These are phyloP conservation scores for Erucastrum elatum DNA, from an alignment of 345 rosid species.

Conservation along the genomic window DNA sequence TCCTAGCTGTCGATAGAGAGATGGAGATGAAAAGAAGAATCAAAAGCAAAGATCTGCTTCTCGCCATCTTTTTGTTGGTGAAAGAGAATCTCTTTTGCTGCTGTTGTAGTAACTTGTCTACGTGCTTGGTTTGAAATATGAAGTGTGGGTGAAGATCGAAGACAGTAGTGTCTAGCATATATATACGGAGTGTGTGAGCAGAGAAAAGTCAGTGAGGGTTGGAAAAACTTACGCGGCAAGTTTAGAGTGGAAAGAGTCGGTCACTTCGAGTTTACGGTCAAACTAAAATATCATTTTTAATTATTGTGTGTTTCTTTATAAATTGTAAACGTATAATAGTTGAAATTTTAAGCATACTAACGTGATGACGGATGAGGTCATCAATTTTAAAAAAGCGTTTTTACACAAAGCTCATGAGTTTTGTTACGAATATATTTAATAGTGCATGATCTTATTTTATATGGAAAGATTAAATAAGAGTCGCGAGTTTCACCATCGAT, in stretches of 20 bases:
- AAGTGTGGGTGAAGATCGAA: conserved; percentile 26
- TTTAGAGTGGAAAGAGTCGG: neutral
- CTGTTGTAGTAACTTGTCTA: neutral
- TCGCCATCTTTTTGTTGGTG: conserved; percentile 11
- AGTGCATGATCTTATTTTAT: neutral
- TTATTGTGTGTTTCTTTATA: neutral
- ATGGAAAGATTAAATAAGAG: neutral
- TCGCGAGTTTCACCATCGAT: conserved; percentile 10
- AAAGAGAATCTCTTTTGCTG: neutral
- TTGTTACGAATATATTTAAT: neutral
- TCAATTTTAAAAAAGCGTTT: neutral
- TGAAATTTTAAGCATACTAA: neutral
- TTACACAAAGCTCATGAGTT: neutral
- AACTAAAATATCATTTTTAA: conserved; percentile 3
- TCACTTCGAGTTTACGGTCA: conserved; percentile 14
- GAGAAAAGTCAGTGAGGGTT: conserved; percentile 30
- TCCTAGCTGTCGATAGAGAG: conserved; percentile 24
- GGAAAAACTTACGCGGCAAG: conserved; percentile 44
- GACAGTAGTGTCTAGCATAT: neutral
- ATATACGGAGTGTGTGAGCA: neutral
- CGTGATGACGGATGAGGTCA: neutral
- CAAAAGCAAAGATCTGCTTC: conserved; percentile 18
- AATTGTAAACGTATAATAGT: neutral
- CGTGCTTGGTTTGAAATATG: conserved; percentile 11
- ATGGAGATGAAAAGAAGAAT: conserved; percentile 26